Percentiles rank a stretch among this genome's conserved stretches.
These are phyloP conservation scores for Thraustochytrium striatum DNA, from an alignment of 352 stramenopile species.

Conservation along the genomic window DNA sequence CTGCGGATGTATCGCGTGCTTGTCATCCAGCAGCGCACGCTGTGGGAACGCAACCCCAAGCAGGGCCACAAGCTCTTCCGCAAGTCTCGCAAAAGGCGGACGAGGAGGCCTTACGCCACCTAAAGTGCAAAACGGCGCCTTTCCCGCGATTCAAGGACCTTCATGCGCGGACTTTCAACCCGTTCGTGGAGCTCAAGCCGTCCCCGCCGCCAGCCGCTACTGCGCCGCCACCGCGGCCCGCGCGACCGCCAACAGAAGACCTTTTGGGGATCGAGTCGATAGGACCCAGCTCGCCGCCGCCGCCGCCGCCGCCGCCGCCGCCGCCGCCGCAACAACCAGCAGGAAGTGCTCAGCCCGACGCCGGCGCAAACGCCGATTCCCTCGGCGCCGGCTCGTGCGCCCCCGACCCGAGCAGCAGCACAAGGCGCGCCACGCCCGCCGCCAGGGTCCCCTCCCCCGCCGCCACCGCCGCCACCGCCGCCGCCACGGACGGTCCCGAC, in stretches of 20 bases:
- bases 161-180: background rate
- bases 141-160: constrained; percentile 13
- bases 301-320: background rate
- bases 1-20: background rate
- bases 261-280: background rate
- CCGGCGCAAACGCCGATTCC: no score
- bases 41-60: constrained; percentile 10
- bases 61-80: constrained; percentile 24
- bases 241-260: background rate
- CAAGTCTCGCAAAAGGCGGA: background rate
- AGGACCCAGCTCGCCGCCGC: background rate
- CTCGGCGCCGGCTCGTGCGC: background rate
- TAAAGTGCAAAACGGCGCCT: background rate
- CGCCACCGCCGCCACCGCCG: background rate
- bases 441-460: background rate
- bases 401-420: background rate
- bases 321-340: constrained; percentile 13
- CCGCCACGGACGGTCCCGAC: no score
- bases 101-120: background rate
- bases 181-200: background rate
- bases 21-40: background rate
- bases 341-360: no score
- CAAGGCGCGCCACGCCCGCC: background rate
- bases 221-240: background rate
- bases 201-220: background rate